Percentiles rank a stretch among this genome's conserved stretches.
phyloP scores from a whole-genome alignment of 306 rosid species.

The Vigna radiata region DNA sequence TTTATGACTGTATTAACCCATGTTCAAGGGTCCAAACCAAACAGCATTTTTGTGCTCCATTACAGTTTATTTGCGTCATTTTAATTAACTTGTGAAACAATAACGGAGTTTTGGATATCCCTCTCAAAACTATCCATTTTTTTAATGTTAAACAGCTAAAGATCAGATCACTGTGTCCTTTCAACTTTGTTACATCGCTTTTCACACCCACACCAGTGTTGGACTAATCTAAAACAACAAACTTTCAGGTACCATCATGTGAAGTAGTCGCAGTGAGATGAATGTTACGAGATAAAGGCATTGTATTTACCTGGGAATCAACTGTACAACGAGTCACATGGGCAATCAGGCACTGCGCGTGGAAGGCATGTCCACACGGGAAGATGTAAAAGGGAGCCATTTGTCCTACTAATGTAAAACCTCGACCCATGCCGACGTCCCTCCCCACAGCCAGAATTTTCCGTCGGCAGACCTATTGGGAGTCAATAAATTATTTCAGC shows the following conservation, averaged over 20 bases:
- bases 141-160: constrained; percentile 20
- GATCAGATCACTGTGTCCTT: constrained; percentile 27
- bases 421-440: constrained; percentile 72
- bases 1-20: not conserved
- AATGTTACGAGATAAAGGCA: constrained; percentile 17
- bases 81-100: constrained; percentile 22
- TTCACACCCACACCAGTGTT: not conserved
- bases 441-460: constrained; percentile 79
- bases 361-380: constrained; percentile 96
- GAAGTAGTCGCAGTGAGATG: constrained; percentile 4
- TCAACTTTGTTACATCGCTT: constrained; percentile 16
- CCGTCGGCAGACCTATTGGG: constrained; percentile 73
- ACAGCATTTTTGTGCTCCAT: not conserved
- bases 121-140: constrained; percentile 22
- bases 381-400: constrained; percentile 98
- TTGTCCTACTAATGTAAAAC: constrained; percentile 79
- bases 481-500: constrained; percentile 46
- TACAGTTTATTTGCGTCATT: not conserved
- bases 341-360: constrained; percentile 85
- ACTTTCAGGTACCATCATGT: constrained; percentile 24
- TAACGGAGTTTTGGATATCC: not conserved
- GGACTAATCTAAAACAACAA: constrained; percentile 26
- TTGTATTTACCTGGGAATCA: constrained; percentile 69
- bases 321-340: constrained; percentile 91
- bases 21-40: not conserved